Evolutionary conservation across 179 eudicot genomes (phyloP), one percentile per base, ranked within the genome.

Genomic region (Actinidia arguta): DNA sequence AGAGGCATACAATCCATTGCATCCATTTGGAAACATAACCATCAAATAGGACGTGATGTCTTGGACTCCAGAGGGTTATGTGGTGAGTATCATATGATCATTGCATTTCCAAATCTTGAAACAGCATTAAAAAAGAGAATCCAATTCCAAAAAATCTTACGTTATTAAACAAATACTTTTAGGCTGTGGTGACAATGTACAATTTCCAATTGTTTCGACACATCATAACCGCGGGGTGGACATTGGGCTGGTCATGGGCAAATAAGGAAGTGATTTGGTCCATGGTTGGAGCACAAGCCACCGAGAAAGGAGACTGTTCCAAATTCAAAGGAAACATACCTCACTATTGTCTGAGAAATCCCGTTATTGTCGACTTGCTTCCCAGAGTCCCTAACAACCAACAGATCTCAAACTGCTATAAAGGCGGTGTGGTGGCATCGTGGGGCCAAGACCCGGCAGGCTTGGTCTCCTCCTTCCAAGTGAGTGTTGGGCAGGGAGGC

Each of bases 1-100:
- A 92, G 94, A 56, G 78, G 94, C 94, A 75, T 92, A 88, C 86
- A 93, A 92, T 87, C 92, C 96, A 36, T 78, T 93, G 83, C 94
- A 93, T 85, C 96, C 94, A 48, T 88, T 77, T 42, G 96, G 94
- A 10, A 93, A 93, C 82, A 87, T 93, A 44, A 91, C 96, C 18
- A 85, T 93, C 80, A 90, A 85, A 81, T 93, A 93, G 93, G 96
- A 93, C 76, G 67, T 93, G 31, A 85, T 91, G 81, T 85, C 91
- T 42, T 93, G 96, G 96, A 93, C 96, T 8, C 22, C 88, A 8
- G 94, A 93, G 66, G 96, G 96, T 78, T 93, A 90, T 78, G 86
- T 93, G 86, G 96, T 90, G 80, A 78, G 89, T 81, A 46, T 36
- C 52, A 17, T 42, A 0, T 58, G 13, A 36, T 18, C 8, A n/a